Evolutionary conservation across 1,284 basidiomycete species (phyloP), one percentile per base, ranked within the genome.

Genomic region (Exobasidium cylindrosporum): DNA sequence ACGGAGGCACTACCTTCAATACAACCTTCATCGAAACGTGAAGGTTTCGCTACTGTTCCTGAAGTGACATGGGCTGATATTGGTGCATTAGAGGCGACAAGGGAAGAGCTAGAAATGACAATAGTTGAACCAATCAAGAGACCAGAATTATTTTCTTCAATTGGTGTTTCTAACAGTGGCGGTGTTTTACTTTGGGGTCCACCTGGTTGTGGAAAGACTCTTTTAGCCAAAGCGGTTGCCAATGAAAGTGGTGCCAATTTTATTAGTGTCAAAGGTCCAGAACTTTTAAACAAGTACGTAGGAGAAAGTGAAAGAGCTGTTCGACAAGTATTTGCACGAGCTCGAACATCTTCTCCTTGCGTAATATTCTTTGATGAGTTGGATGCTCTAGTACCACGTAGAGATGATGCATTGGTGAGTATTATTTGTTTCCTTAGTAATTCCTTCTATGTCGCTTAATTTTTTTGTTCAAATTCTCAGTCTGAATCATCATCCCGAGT

Each of bases 181-280:
- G 95, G 95, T 1, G 95, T 97, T 1, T 83, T 97, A 23, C 83
- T 97, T n/a, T 98, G 94, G 95, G 95, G 95, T 17, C 95, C 95
- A 7, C 95, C 95, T 0, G 95, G 95, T 3, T 97, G 95, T 77
- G 94, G 95, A 10, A 97, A 97, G 82, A 98, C 95, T 0, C 79
- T 97, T 23, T 83, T 97, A 5, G 95, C 95, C 0, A 97, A 97
- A 81, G 95, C 95, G 0, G 94, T 97, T 1, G 95, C 95, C 7
- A 97, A 93, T 80, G 94, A 97, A 82, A 89, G 87, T 58, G 84
- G 87, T 62, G 95, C 94, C 26, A 97, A 95, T 81, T 97, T 97
- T 72, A 97, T 98, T 74, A 92, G 90, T 71, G 91, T 98, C 61
- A 98, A 97, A 77, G 96, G 95, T 0, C 95, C 95, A 0, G 95